A percentile compares a stretch with the other conserved stretches of the same genome.
These are phyloP conservation scores for Hebeloma cylindrosporum DNA, from an alignment of 768 basidiomycete species.

Conservation along the genomic window DNA sequence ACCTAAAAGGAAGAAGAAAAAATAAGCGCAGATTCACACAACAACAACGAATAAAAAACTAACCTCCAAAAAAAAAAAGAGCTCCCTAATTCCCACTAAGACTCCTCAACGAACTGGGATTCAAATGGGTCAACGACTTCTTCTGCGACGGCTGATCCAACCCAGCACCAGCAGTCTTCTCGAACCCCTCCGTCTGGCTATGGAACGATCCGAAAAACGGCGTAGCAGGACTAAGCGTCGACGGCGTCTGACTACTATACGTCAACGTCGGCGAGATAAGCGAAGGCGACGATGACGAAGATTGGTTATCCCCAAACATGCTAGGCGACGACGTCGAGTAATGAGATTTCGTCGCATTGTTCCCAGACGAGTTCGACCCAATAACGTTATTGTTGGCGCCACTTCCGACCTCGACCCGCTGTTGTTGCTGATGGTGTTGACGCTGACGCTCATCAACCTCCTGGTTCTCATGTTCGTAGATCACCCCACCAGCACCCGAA, in stretches of 20 bases:
- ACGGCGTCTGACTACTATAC: constrained; percentile 63
- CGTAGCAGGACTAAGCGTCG: constrained; percentile 68
- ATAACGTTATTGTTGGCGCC: not conserved
- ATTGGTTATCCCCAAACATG: constrained; percentile 24
- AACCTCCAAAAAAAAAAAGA: no score
- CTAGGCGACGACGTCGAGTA: constrained; percentile 16
- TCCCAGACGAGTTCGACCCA: not conserved
- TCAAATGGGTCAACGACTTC: constrained; percentile 9
- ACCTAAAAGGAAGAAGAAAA: no score
- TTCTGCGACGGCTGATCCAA: constrained; percentile 18
- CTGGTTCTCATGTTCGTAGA: constrained; percentile 20
- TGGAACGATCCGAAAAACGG: constrained; percentile 68
- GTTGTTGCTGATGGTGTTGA: constrained; percentile 1
- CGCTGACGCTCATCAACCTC: constrained; percentile 17
- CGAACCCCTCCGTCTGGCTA: constrained; percentile 32
- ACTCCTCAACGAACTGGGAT: constrained; percentile 12
- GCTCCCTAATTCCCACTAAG: constrained; percentile 10
- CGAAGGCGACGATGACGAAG: constrained; percentile 38
- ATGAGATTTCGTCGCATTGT: constrained; percentile 22
- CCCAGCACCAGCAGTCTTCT: constrained; percentile 19
- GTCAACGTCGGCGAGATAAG: constrained; percentile 68
- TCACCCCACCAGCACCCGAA: constrained; percentile 16
- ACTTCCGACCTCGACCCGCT: not conserved
- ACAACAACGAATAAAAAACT: no score
- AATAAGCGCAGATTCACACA: no score